A percentile compares a stretch with the other conserved stretches of the same genome.
Conservation (phyloP, 164 flowering plant genomes). For the Macadamia integrifolia region DNA sequence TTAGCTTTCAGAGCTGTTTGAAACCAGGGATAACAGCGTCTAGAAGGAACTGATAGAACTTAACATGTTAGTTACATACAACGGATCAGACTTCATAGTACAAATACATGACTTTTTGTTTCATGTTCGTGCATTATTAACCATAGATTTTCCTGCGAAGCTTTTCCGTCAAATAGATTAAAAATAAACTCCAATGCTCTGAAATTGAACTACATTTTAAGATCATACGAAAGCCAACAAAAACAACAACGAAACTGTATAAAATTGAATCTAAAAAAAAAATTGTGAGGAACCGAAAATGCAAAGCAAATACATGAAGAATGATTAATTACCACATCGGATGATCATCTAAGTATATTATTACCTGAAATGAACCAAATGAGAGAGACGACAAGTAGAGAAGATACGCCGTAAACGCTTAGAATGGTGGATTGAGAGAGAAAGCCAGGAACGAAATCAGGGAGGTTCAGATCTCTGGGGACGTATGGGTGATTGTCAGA, state of each 20-base stretch:
- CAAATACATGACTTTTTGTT: too few species aligned
- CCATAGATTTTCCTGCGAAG: too few species aligned
- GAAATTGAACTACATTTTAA: background rate
- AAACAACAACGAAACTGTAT: background rate
- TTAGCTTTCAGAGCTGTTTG: too few species aligned
- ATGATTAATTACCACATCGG: background rate
- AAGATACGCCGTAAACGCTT: slow-evolving; percentile 33
- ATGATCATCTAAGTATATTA: too few species aligned
- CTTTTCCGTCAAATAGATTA: too few species aligned
- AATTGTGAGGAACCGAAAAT: background rate
- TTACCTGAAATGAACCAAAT: slow-evolving; percentile 69
- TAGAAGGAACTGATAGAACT: too few species aligned
- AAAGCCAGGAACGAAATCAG: slow-evolving; percentile 48
- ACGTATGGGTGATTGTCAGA: slow-evolving; percentile 49
- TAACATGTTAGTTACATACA: too few species aligned
- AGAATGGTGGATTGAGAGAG: slow-evolving; percentile 55
- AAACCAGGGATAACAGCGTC: too few species aligned
- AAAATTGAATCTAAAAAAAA: background rate
- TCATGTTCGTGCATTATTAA: too few species aligned
- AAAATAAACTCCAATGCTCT: background rate
- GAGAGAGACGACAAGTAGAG: slow-evolving; percentile 48
- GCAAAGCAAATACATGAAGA: background rate
- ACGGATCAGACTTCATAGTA: too few species aligned
- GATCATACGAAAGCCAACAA: background rate
- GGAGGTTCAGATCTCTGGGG: slow-evolving; percentile 59